Evolutionary conservation across 768 basidiomycete genomes (phyloP), one percentile per base, ranked within the genome.

Genomic region (Suillus cothurnatus): DNA sequence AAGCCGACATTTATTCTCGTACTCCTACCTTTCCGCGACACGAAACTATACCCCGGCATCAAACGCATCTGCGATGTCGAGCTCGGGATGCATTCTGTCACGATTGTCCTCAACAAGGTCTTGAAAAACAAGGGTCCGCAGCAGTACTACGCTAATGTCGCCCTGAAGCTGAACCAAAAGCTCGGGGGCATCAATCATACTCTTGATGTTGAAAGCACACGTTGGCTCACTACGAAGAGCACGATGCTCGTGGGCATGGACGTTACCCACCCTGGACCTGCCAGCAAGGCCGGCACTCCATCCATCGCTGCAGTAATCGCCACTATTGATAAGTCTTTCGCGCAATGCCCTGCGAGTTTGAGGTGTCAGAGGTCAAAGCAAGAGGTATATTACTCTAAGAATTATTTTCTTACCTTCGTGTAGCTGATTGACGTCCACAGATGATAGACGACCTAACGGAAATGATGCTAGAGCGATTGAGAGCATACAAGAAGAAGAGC

Each of bases 231-330:
- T 2, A 84, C 84, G 73, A 81, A 82, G 69, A 83, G 82, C 60
- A 94, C 93, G 9, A 94, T 95, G 89, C 78, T 95, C 72, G 87
- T 95, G 3, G 93, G 93, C 0, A 91, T 93, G 67, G 92, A 94
- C 70, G 91, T 93, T 0, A 93, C 91, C 0, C 92, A 94, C 68
- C 91, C 92, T 5, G 85, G 90, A 2, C 89, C 90, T 2, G 82
- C 77, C 8, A 90, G 89, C 68, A 73, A 80, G 62, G 81, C 81
- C 3, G 93, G 93, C 3, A 88, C 92, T 1, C 93, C 93, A 4
- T 93, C 91, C 0, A 90, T 95, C 45, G 91, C 91, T 0, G 92
- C 91, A 0, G 89, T 94, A 8, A 92, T 94, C 2, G 93, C 90
- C 0, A 94, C 87, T 66, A 79, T 87, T 1, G 92, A 94, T 70